A percentile compares a stretch with the other conserved stretches of the same genome.
Conservation (phyloP, 2,329 filamentous ascomycete genomes). For the Fusarium zealandicum region DNA sequence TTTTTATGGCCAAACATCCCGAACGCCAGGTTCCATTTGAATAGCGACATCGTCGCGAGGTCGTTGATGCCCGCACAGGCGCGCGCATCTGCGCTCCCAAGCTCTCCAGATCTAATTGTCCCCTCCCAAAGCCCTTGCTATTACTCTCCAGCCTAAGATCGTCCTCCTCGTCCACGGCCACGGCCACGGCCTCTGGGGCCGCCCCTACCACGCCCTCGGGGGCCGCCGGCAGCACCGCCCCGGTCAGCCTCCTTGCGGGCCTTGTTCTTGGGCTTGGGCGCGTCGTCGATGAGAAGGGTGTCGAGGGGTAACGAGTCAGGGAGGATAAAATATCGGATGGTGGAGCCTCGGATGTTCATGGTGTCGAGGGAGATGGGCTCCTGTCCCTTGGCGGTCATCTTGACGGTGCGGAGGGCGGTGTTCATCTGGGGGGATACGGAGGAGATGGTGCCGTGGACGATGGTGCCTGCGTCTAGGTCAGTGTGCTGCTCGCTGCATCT, state of each 20-base stretch:
- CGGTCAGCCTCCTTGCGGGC: constrained; percentile 86
- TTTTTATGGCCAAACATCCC: constrained; percentile 46
- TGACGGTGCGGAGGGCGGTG: constrained; percentile 91
- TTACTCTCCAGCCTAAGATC: constrained; percentile 17
- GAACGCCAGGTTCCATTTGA: constrained; percentile 48
- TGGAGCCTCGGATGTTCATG: constrained; percentile 96
- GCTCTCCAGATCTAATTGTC: constrained; percentile 3
- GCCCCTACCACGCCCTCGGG: constrained; percentile 60
- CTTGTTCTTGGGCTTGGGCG: constrained; percentile 99
- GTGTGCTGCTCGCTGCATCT: background rate
- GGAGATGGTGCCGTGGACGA: constrained; percentile 95
- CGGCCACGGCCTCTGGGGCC: constrained; percentile 62
- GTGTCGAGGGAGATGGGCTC: constrained; percentile 89
- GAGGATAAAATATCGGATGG: constrained; percentile 95
- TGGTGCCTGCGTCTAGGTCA: constrained; percentile 71
- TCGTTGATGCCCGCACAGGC: constrained; percentile 22
- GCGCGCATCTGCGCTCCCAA: constrained; percentile 23
- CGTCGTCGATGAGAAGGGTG: constrained; percentile 93
- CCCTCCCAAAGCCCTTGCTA: background rate
- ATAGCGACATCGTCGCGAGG: constrained; percentile 38
- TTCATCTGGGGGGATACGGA: constrained; percentile 99
- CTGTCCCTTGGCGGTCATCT: constrained; percentile 91
- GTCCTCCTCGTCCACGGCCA: constrained; percentile 52
- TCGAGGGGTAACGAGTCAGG: constrained; percentile 95
- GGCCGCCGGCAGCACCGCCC: constrained; percentile 57